Evolutionary conservation across 768 basidiomycete genomes (phyloP).

Genomic region (Pulveroboletus ravenelii): DNA sequence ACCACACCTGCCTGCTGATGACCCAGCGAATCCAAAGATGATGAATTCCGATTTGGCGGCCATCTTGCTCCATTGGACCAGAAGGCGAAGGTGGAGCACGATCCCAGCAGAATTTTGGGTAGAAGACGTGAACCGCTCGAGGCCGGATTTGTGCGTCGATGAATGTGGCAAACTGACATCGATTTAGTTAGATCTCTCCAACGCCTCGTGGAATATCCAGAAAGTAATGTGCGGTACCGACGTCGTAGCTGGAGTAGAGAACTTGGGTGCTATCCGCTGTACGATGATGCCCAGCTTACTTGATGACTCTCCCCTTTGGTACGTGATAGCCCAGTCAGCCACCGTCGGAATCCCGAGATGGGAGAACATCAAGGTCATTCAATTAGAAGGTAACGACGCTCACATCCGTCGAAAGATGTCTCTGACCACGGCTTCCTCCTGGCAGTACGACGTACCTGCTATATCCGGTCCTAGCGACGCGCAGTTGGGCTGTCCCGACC

Average conservation of each 20-base stretch:
- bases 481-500: background rate
- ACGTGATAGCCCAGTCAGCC: background rate
- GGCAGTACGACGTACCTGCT: background rate
- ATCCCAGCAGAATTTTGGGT: background rate
- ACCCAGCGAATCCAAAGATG: too few relatives aligned
- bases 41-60: too few relatives aligned
- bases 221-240: background rate
- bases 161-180: background rate
- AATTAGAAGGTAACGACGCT: background rate
- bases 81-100: background rate
- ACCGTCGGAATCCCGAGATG: background rate
- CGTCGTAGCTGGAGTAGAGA: background rate
- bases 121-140: background rate
- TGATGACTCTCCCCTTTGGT: background rate
- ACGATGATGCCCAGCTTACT: background rate
- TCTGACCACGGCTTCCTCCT: background rate
- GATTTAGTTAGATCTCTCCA: too few relatives aligned
- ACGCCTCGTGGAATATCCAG: background rate
- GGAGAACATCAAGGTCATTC: background rate
- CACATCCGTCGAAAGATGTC: background rate
- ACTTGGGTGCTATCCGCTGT: background rate
- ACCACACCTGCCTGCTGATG: too few relatives aligned
- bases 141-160: background rate
- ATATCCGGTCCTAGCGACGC: too few relatives aligned
- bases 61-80: too few relatives aligned